Percentiles rank a stretch among this genome's conserved stretches.
These are phyloP conservation scores for Trichoderma citrinoviride DNA, from an alignment of 2,329 filamentous ascomycete genomes.

Conservation along the genomic window DNA sequence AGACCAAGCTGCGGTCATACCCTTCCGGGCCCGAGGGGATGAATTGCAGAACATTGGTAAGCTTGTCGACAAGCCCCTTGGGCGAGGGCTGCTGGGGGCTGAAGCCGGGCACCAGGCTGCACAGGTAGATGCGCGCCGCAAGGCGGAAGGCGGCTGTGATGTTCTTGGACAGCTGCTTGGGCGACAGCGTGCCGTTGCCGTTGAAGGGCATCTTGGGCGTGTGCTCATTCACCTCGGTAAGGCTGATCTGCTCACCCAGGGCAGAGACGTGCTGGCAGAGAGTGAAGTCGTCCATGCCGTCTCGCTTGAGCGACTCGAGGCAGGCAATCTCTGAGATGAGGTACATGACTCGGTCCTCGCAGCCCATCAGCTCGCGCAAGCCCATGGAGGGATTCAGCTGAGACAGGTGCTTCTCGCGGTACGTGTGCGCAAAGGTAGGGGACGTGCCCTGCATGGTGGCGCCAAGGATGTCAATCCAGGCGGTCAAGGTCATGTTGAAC, in stretches of 20 bases:
- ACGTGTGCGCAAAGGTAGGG: constrained; percentile 89
- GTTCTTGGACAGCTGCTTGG: constrained; percentile 81
- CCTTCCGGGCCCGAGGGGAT: constrained; percentile 79
- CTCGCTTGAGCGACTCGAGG: constrained; percentile 80
- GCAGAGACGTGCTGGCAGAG: constrained; percentile 86
- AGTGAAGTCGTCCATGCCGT: constrained; percentile 79
- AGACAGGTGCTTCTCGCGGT: constrained; percentile 88
- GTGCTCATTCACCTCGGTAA: constrained; percentile 67
- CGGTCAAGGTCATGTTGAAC: constrained; percentile 91
- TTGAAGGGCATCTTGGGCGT: constrained; percentile 61
- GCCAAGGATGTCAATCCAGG: constrained; percentile 97
- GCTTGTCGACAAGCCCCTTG: constrained; percentile 72
- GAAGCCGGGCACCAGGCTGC: constrained; percentile 88
- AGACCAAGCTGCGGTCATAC: constrained; percentile 86
- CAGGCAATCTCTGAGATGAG: constrained; percentile 96
- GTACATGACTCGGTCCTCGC: constrained; percentile 96
- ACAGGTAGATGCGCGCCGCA: constrained; percentile 94
- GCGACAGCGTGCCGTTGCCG: constrained; percentile 70
- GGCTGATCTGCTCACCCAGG: constrained; percentile 81
- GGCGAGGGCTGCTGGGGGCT: constrained; percentile 71
- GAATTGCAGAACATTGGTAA: constrained; percentile 72
- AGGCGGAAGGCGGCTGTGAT: constrained; percentile 89
- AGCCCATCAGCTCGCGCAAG: constrained; percentile 91
- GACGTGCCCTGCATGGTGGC: constrained; percentile 86
- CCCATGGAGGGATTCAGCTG: constrained; percentile 61